Evolutionary conservation across 345 rosid genomes (phyloP).

Genomic region (Garcia nutans): DNA sequence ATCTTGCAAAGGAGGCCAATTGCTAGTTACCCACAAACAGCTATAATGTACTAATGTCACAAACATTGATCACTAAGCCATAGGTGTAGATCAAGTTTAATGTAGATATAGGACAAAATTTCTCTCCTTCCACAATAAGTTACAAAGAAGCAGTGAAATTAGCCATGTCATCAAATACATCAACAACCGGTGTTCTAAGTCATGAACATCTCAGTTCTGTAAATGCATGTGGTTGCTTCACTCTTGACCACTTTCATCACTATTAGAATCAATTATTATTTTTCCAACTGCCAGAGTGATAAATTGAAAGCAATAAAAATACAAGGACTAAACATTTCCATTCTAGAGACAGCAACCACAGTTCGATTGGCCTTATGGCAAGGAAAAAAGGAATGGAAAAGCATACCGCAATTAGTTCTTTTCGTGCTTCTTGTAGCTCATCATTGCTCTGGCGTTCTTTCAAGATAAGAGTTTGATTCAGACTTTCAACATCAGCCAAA

Average conservation of each 20-base stretch:
- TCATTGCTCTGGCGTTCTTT: constrained; percentile 62
- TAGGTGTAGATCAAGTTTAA: not conserved
- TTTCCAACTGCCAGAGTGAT: too few species aligned
- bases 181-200: not conserved
- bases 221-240: not conserved
- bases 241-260: too few species aligned
- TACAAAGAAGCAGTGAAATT: not conserved
- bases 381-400: constrained; percentile 5
- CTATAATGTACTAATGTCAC: not conserved
- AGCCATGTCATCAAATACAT: not conserved
- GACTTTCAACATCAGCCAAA: constrained; percentile 30
- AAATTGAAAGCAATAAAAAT: not conserved
- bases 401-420: constrained; percentile 39
- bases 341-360: not conserved
- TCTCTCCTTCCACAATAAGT: not conserved
- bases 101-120: not conserved
- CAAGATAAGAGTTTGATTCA: constrained; percentile 37
- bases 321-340: not conserved
- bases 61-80: not conserved
- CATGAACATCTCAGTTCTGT: not conserved
- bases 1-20: not conserved
- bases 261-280: too few species aligned
- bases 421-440: constrained; percentile 52
- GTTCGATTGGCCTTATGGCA: not conserved
- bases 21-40: not conserved